Conservation (phyloP, 1,284 basidiomycete species). For the Ustilago crameri region DNA sequence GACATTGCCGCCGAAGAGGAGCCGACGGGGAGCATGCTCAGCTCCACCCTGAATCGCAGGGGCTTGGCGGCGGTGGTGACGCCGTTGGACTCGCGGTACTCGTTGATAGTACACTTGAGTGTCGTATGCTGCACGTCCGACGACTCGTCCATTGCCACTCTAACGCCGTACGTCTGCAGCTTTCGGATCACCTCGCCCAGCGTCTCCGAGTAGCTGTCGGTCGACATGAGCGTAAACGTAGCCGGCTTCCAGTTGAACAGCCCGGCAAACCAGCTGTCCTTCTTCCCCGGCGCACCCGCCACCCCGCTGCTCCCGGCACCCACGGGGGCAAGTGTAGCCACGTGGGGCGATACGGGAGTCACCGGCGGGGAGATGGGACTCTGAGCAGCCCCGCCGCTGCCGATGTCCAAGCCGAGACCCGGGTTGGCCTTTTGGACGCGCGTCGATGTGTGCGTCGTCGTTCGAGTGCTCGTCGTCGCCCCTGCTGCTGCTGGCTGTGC, state of each 20-base stretch:
- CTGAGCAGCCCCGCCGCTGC: constrained; percentile 1
- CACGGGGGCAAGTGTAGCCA: constrained; percentile 18
- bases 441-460: constrained; percentile 19
- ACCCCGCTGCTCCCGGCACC: constrained; percentile 3
- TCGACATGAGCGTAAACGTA: constrained; percentile 70
- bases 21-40: constrained; percentile 59
- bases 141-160: constrained; percentile 75
- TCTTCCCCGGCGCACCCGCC: constrained; percentile 64
- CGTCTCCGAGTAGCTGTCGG: constrained; percentile 74
- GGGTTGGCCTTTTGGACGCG: constrained; percentile 55
- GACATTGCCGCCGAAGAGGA: constrained; percentile 46
- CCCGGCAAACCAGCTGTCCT: constrained; percentile 86
- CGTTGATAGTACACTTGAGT: constrained; percentile 55
- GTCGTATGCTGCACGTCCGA: constrained; percentile 54
- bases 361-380: constrained; percentile 29
- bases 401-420: constrained; percentile 56
- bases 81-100: constrained; percentile 51
- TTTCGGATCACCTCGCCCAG: constrained; percentile 76
- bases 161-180: constrained; percentile 77
- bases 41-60: constrained; percentile 65
- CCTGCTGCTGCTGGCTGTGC: too few species aligned
- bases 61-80: constrained; percentile 51
- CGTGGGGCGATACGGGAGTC: constrained; percentile 21
- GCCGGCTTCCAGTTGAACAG: constrained; percentile 87
- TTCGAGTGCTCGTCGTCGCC: constrained; percentile 5